Conservation (phyloP, 148 eudicot species). For the Vaccinium corymbosum region DNA sequence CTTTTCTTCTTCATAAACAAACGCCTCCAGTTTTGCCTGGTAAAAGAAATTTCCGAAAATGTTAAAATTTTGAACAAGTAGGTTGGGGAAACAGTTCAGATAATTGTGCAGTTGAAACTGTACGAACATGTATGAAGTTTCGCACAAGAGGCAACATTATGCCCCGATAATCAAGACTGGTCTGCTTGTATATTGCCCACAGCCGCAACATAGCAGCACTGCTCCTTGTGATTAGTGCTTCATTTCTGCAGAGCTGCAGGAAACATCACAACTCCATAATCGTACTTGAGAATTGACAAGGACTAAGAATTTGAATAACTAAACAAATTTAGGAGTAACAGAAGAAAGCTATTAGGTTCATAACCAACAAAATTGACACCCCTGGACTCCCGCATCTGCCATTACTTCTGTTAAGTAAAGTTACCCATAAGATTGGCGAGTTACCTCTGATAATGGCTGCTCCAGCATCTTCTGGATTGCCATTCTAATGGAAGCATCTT, state of each 20-base stretch:
- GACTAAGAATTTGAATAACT: not conserved
- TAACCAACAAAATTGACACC: not conserved
- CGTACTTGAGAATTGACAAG: no score
- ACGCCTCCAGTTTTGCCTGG: constrained; percentile 66
- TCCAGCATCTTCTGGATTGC: not conserved
- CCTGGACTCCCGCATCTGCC: not conserved
- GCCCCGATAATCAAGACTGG: not conserved
- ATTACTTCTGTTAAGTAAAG: not conserved
- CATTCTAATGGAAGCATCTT: not conserved
- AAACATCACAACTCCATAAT: not conserved
- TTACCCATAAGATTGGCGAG: not conserved
- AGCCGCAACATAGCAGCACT: not conserved
- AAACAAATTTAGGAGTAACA: not conserved
- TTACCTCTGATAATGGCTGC: not conserved
- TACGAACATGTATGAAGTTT: constrained; percentile 3
- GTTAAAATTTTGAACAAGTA: not conserved
- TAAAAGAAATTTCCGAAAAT: not conserved
- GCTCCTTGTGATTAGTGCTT: not conserved
- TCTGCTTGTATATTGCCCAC: not conserved
- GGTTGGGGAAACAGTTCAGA: not conserved
- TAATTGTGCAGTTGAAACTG: not conserved
- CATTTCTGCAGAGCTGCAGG: constrained; percentile 5
- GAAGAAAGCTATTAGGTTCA: not conserved
- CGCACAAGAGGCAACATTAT: constrained; percentile 7
- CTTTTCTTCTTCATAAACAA: constrained; percentile 71